Percentiles rank a stretch among this genome's conserved stretches.
Conservation (phyloP, 805 yeast species). For the Suhomyces faveliae region DNA sequence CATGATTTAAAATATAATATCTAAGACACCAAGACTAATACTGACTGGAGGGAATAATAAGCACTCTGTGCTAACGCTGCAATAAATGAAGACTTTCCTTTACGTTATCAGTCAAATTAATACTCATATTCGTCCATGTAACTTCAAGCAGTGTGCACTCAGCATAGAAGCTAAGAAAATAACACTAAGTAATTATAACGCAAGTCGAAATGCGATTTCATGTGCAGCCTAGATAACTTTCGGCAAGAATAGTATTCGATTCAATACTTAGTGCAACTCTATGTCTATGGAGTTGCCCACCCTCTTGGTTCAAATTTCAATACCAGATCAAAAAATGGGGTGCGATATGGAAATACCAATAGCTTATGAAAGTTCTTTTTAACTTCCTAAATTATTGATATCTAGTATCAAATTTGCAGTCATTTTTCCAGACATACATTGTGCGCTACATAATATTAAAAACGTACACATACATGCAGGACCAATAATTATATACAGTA, state of each 20-base stretch:
- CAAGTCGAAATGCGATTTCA: not conserved
- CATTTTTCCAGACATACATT: not conserved
- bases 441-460: not conserved
- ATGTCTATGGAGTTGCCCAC: no score
- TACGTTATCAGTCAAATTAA: not conserved
- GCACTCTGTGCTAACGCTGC: not conserved
- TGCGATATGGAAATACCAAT: not conserved
- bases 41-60: no score
- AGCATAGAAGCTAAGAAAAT: not conserved
- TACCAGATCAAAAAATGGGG: no score
- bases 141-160: not conserved
- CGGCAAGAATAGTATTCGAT: no score
- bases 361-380: not conserved
- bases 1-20: not conserved
- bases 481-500: not conserved
- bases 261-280: no score
- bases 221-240: no score
- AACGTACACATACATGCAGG: not conserved
- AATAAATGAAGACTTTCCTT: not conserved
- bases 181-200: not conserved
- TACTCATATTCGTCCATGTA: not conserved
- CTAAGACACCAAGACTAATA: not conserved
- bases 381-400: no score
- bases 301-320: no score
- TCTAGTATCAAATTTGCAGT: not conserved